Evolutionary conservation across 2,329 filamentous ascomycete genomes (phyloP), one percentile per base, ranked within the genome.

Genomic region (Didymella arachidicola): DNA sequence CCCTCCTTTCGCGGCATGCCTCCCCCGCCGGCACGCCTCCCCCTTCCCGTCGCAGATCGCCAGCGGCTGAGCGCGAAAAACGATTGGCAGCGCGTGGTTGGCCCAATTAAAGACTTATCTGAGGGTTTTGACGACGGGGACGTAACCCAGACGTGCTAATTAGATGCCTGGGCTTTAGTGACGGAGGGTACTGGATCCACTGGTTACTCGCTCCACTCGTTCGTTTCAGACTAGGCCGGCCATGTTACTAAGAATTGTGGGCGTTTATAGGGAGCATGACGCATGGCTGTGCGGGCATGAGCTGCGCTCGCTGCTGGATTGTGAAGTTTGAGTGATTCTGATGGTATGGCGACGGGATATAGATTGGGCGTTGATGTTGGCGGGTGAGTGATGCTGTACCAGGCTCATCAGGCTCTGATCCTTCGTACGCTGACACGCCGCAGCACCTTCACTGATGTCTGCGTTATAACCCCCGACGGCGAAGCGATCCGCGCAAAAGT

Each of bases 401-500:
- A 27, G 44, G 45, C 45, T 19, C 14, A 18, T 25, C 19, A 41
- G 3, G 11, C n/a, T n/a, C n/a, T n/a, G n/a, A n/a, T n/a, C n/a
- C n/a, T n/a, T 18, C 43, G 10, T 7, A 19, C 25, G 45, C 65
- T 70, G 47, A 69, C 57, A 47, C 11, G 8, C 18, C n/a, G 18
- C 41, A 74, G 80, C 47, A 82, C 80, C 19, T 82, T 83, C 65
- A 83, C 80, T 18, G 80, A 83, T 57, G 75, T 82, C 45, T 82
- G 76, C 62, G 79, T 81, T 27, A 78, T 82, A 57, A 80, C 80
- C 3, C 79, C 81, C 1, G 64, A 75, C 18, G 80, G 79, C 19
- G 71, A 79, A 58, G 78, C 77, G 1, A 74, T 80, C 12, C 74
- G 80, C 38, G 78, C 79, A 26, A 83, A 82, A 64, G 78, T 81